Conservation (phyloP, 495 filamentous ascomycete species). For the Rusavskia elegans region DNA sequence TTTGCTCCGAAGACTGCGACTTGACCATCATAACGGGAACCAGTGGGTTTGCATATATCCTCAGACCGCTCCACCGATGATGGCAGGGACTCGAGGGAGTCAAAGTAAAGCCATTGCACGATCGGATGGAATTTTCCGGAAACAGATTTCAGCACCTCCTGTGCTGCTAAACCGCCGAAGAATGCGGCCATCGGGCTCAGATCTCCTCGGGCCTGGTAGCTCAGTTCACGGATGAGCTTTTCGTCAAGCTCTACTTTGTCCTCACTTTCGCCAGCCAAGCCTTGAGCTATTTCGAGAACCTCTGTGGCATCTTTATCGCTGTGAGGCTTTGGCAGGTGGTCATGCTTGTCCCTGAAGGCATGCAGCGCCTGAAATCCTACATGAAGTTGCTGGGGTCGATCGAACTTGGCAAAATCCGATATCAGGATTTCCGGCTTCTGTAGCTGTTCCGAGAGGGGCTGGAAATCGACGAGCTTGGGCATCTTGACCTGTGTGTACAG, state of each 20-base stretch:
- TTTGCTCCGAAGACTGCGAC: slow-evolving; percentile 92
- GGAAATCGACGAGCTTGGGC: slow-evolving; percentile 88
- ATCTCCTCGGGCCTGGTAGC: slow-evolving; percentile 90
- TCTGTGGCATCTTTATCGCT: slow-evolving; percentile 71
- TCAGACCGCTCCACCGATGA: slow-evolving; percentile 56
- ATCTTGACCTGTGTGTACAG: slow-evolving; percentile 93
- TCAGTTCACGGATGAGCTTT: slow-evolving; percentile 83
- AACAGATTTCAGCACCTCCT: slow-evolving; percentile 92
- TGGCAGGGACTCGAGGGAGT: slow-evolving; percentile 89
- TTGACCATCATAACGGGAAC: slow-evolving; percentile 85
- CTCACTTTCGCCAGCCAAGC: slow-evolving; percentile 43
- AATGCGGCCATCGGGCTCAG: slow-evolving; percentile 84
- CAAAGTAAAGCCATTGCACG: slow-evolving; percentile 89
- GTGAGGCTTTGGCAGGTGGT: slow-evolving; percentile 64
- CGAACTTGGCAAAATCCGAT: slow-evolving; percentile 95
- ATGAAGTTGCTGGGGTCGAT: slow-evolving; percentile 82
- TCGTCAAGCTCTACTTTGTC: slow-evolving; percentile 77
- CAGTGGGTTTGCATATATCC: slow-evolving; percentile 69
- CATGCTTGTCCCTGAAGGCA: slow-evolving; percentile 54
- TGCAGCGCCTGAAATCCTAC: slow-evolving; percentile 86
- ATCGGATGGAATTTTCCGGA: slow-evolving; percentile 95
- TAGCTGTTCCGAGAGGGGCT: slow-evolving; percentile 55
- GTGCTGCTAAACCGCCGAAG: slow-evolving; percentile 87
- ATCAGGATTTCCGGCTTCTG: slow-evolving; percentile 78
- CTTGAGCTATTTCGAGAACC: slow-evolving; percentile 53